Evolutionary conservation across 208 protist species (phyloP).

Genomic region (Trypanosoma mega): DNA sequence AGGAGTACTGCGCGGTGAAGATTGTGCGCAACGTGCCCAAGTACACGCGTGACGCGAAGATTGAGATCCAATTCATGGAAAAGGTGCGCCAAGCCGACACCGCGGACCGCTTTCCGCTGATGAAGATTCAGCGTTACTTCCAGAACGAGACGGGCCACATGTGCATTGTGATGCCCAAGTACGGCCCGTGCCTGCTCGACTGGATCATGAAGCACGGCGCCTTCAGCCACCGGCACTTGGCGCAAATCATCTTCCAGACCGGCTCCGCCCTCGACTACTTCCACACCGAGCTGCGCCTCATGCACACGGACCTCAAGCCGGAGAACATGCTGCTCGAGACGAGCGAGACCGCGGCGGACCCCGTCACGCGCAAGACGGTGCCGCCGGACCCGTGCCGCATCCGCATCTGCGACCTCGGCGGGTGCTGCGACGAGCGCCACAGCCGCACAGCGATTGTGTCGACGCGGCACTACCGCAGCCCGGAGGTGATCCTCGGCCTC

Average conservation of each 20-base stretch:
- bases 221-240: conserved; percentile 70
- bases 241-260: conserved; percentile 76
- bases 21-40: conserved; percentile 83
- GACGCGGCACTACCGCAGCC: conserved; percentile 69
- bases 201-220: conserved; percentile 78
- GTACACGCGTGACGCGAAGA: conserved; percentile 86
- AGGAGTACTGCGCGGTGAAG: conserved; percentile 88
- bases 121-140: conserved; percentile 84
- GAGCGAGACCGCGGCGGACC: conserved; percentile 46
- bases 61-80: conserved; percentile 89
- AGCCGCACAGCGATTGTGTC: conserved; percentile 33
- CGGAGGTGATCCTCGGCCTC: conserved; percentile 49
- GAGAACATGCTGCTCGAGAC: conserved; percentile 71
- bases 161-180: conserved; percentile 77
- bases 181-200: conserved; percentile 73
- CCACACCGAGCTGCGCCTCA: conserved; percentile 62
- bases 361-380: conserved; percentile 35
- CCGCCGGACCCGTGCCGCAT: conserved; percentile 32
- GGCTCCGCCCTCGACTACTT: conserved; percentile 75
- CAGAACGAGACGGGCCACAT: conserved; percentile 79
- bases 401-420: conserved; percentile 28
- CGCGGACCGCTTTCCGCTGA: conserved; percentile 65
- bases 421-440: conserved; percentile 33
- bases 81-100: conserved; percentile 62
- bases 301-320: conserved; percentile 87